A percentile compares a stretch with the other conserved stretches of the same genome.
Conservation (phyloP, 1,139 yeast species). For the Tardiomyces depauwii region DNA sequence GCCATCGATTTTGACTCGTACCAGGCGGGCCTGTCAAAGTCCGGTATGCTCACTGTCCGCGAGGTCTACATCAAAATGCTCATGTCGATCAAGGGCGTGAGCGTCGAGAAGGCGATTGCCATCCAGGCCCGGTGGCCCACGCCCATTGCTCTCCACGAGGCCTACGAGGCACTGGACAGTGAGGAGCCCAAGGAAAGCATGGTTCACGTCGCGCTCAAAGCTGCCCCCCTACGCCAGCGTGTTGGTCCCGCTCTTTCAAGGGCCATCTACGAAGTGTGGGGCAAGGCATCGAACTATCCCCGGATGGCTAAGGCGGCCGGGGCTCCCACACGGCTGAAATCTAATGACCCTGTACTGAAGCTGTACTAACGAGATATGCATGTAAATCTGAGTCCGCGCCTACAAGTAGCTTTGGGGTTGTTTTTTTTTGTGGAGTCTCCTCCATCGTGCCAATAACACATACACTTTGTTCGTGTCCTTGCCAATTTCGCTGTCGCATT, state of each 20-base stretch:
- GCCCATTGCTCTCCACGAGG: conserved; percentile 39
- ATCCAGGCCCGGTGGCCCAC: conserved; percentile 61
- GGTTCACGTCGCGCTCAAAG: not conserved
- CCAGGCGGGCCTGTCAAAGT: conserved; percentile 60
- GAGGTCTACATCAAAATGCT: conserved; percentile 71
- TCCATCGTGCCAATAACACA: too few species aligned
- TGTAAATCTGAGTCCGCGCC: too few species aligned
- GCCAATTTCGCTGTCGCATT: too few species aligned
- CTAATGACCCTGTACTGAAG: too few species aligned
- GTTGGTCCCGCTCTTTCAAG: conserved; percentile 51
- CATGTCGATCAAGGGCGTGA: conserved; percentile 68
- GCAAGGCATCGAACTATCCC: too few species aligned
- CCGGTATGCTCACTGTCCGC: conserved; percentile 56
- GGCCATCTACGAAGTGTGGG: conserved; percentile 55
- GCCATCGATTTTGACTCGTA: conserved; percentile 59
- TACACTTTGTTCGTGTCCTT: too few species aligned
- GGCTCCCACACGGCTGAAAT: too few species aligned
- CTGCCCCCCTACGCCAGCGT: conserved; percentile 30
- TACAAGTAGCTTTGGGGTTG: too few species aligned
- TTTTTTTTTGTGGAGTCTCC: too few species aligned
- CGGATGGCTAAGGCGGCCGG: too few species aligned
- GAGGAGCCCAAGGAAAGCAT: not conserved
- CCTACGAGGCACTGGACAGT: conserved; percentile 25
- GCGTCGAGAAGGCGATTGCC: conserved; percentile 72
- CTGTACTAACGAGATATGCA: too few species aligned